A percentile compares a stretch with the other conserved stretches of the same genome.
phyloP scores from a whole-genome alignment of 164 flowering plant genomes.

The Chimonanthus praecox region DNA sequence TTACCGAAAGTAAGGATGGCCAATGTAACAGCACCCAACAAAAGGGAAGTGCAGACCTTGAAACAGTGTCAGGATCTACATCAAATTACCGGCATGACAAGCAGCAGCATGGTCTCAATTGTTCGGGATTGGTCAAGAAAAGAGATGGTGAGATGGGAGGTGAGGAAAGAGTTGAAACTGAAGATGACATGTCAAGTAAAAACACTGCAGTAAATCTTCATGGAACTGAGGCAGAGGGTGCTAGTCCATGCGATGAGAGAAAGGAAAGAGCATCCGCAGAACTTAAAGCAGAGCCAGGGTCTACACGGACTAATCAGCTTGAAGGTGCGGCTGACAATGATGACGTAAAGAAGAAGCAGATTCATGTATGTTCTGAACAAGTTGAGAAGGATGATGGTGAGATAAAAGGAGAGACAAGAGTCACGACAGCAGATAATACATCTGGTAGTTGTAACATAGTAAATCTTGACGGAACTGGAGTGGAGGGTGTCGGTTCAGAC shows the following conservation, averaged over 20 bases:
- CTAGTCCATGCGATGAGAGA: too few relatives aligned
- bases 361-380: constrained; percentile 4
- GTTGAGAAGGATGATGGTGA: constrained; percentile 18
- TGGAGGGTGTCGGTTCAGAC: constrained; percentile 8
- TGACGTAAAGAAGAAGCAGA: too few relatives aligned
- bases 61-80: constrained; percentile 13
- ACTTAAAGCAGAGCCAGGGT: too few relatives aligned
- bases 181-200: too few relatives aligned
- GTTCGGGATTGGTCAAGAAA: constrained; percentile 12
- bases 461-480: constrained; percentile 12
- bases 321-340: too few relatives aligned
- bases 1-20: constrained; percentile 31
- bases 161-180: background rate
- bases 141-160: constrained; percentile 12
- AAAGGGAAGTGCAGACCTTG: constrained; percentile 19
- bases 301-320: too few relatives aligned
- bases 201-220: too few relatives aligned
- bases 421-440: constrained; percentile 10
- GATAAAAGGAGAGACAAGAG: background rate
- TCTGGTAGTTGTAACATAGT: background rate
- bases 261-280: too few relatives aligned
- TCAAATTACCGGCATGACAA: constrained; percentile 17
- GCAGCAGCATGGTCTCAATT: background rate
- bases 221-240: too few relatives aligned
- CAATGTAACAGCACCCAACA: constrained; percentile 11